Evolutionary conservation across 2,329 filamentous ascomycete species (phyloP).

Genomic region (Aspergillus sp.): DNA sequence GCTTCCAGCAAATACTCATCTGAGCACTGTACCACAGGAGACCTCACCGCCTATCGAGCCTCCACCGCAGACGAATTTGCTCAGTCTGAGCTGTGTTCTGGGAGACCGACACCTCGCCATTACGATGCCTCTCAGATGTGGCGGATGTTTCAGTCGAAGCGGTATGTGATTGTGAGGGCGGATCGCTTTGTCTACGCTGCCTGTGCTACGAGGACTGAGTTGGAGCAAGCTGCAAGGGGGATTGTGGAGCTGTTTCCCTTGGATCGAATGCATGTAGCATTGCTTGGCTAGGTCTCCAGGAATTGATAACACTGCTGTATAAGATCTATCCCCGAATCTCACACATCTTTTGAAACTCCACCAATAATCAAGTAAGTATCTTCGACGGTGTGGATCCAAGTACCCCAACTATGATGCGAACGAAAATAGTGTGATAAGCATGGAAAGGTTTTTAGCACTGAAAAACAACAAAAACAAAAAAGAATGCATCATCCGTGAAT

Average conservation of each 20-base stretch:
- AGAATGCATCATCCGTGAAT: conserved; percentile 44
- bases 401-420: too few relatives aligned
- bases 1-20: neutral
- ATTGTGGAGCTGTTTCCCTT: neutral
- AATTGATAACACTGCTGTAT: too few relatives aligned
- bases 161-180: conserved; percentile 32
- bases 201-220: conserved; percentile 22
- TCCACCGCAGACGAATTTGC: conserved; percentile 31
- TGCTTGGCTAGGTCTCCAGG: too few relatives aligned
- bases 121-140: conserved; percentile 29
- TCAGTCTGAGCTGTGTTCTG: conserved; percentile 24
- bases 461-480: conserved; percentile 6
- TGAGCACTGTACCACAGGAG: too few relatives aligned
- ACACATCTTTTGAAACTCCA: too few relatives aligned
- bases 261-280: neutral
- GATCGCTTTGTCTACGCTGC: conserved; percentile 38
- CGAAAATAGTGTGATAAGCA: too few relatives aligned
- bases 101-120: conserved; percentile 27
- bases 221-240: conserved; percentile 9
- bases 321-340: neutral
- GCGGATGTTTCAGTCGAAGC: conserved; percentile 19
- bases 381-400: too few relatives aligned
- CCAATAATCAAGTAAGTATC: too few relatives aligned
- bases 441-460: too few relatives aligned
- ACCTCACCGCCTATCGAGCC: conserved; percentile 17